Evolutionary conservation across 2,329 filamentous ascomycete genomes (phyloP), one percentile per base, ranked within the genome.

Genomic region (Scedosporium boydii): DNA sequence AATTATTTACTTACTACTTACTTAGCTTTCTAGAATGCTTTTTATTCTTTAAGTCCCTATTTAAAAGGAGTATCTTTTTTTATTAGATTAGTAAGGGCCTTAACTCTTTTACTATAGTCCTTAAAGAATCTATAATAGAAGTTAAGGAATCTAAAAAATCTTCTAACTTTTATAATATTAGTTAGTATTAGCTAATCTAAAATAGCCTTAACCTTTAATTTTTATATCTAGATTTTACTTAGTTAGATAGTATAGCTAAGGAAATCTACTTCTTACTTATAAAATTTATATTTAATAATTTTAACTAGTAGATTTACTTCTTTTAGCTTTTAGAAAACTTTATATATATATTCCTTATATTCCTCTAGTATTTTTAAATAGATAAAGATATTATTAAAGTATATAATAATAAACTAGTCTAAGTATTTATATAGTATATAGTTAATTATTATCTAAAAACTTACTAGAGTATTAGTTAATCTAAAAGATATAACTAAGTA

Each of bases 371-470:
- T 59, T 6, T 64, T 61, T 60, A 55, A 63, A 44, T 58, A 65
- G 42, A 66, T 63, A 53, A 64, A 34, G 26, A 66, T 66, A 66
- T 64, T 64, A 64, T 65, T 59, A 48, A 65, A 27, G 23, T 65
- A 64, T 59, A 62, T 60, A 53, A 64, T 64, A 64, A 64, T 65
- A 53, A 64, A 64, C n/a, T 42, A 55, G 42, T 64, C 34, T 1
- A 64, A 6, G 27, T 63, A 53, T 21, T 53, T 26, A 29, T 18
- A 23, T 51, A 59, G 38, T 23, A 59, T 42, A 61, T 62, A 62
- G 51, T 66, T 65, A 53, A 65, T 66, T 62, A 65, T 65, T 46
- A 29, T 51, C 53, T 65, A 63, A 48, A 63, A 64, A 0, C n/a
- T 65, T 41, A 48, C 61, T 57, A 60, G 29, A 46, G 60, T 63